A percentile compares a stretch with the other conserved stretches of the same genome.
Conservation (phyloP, 495 filamentous ascomycete genomes). For the Chlorociboria aeruginascens region DNA sequence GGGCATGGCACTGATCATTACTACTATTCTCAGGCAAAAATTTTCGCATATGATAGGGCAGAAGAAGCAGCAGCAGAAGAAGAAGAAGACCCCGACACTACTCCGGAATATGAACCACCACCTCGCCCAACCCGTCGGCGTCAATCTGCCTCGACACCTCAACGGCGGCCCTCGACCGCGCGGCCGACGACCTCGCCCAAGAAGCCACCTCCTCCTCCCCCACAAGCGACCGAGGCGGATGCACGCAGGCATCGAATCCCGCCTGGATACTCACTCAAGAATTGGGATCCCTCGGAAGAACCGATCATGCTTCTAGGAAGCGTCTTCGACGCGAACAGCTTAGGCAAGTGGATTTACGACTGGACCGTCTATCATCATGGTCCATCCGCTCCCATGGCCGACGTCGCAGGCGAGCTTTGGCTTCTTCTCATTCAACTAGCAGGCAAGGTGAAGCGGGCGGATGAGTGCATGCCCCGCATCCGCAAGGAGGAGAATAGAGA, state of each 20-base stretch:
- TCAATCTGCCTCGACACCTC: conserved; percentile 23
- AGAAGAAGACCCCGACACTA: conserved; percentile 9
- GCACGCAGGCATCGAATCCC: conserved; percentile 74
- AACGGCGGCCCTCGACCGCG: conserved; percentile 28
- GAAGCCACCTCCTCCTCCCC: conserved; percentile 21
- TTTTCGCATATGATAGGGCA: conserved; percentile 21
- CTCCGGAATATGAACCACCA: conserved; percentile 19
- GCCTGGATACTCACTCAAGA: conserved; percentile 87
- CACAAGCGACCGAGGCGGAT: conserved; percentile 76
- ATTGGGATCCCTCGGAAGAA: conserved; percentile 91
- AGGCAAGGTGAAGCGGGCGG: conserved; percentile 86
- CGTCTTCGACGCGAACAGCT: conserved; percentile 93
- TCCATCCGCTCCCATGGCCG: conserved; percentile 72
- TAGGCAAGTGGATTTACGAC: conserved; percentile 99
- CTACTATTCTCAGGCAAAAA: conserved; percentile 41
- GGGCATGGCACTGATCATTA: conserved; percentile 40
- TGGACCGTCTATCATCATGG: conserved; percentile 95
- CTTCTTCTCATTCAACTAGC: conserved; percentile 90
- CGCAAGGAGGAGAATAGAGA: conserved; percentile 59
- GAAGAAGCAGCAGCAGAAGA: conserved; percentile 6
- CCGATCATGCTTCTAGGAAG: conserved; percentile 89
- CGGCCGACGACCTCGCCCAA: conserved; percentile 28
- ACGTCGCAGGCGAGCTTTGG: conserved; percentile 93
- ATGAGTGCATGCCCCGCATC: conserved; percentile 68
- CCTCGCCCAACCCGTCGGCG: conserved; percentile 21